Base-by-base conservation (phyloP, 345 rosid species). In the Euphorbia peplus region DNA sequence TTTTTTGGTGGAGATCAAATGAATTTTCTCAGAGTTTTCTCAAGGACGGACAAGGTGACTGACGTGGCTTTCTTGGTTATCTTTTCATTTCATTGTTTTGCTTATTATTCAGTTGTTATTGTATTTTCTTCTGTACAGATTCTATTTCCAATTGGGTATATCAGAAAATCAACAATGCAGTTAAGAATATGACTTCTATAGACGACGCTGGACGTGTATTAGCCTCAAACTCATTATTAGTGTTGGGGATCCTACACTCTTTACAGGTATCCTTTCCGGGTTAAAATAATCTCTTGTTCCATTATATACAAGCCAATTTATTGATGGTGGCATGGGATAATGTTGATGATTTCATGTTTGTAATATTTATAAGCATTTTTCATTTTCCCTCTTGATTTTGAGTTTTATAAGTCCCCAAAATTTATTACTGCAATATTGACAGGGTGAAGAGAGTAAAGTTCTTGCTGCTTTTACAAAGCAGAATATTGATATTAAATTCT, bases 121-220 rank as follows among this genome's bases (percentile, higher is more conserved):
- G 3, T 6, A n/a, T n/a, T 2, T 22, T 52, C 11, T 21, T 35
- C 21, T 54, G 51, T 10, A 83, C 86, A 63, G 77, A 77, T 60
- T 80, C 76, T 37, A 78, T 86, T 60, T 78, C 76, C 9, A 57
- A 77, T 73, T 83, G 83, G 83, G 67, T 83, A 67, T 73, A 76
- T 75, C 70, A 67, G 79, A 80, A 73, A 74, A 74, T 82, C 44
- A 69, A 72, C 39, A 63, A 7, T 37, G 15, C 2, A 24, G 64
- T 60, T 73, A 57, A 59, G 52, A 66, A 48, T 41, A 13, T 66
- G 44, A 37, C 60, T 44, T 32, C 64, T 47, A 11, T 47, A 3
- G 54, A 50, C 35, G 67, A 59, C 24, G 75, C 62, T 11, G 8
- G 44, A 30, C 7, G n/a, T 46, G 30, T 64, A 55, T 50, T 73